Conservation (phyloP, 768 basidiomycete species). For the Omphalotus guepiniiformis region DNA sequence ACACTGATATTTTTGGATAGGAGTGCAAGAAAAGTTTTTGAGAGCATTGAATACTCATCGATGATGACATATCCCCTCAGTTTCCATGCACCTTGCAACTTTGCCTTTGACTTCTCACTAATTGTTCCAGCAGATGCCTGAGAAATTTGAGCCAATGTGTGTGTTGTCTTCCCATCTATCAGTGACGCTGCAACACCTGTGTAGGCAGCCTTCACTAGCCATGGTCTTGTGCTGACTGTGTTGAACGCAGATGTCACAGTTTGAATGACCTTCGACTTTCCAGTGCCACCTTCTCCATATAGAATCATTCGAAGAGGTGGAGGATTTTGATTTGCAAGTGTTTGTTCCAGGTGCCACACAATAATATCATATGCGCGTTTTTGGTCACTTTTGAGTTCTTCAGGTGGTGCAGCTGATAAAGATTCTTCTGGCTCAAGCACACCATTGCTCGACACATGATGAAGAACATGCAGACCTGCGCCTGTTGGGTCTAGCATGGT, state of each 20-base stretch:
- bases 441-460: neutral
- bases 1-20: slow-evolving; percentile 18
- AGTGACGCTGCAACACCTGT: slow-evolving; percentile 38
- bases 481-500: no score
- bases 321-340: slow-evolving; percentile 14
- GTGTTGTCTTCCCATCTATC: slow-evolving; percentile 32
- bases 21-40: slow-evolving; percentile 17
- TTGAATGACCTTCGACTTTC: slow-evolving; percentile 39
- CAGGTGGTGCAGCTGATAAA: neutral
- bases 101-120: neutral
- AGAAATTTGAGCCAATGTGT: slow-evolving; percentile 26
- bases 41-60: slow-evolving; percentile 40
- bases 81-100: slow-evolving; percentile 10
- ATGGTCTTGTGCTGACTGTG: neutral
- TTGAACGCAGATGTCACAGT: slow-evolving; percentile 32
- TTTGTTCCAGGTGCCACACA: slow-evolving; percentile 20
- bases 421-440: neutral
- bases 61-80: slow-evolving; percentile 25
- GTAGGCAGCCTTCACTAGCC: slow-evolving; percentile 31
- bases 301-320: slow-evolving; percentile 34
- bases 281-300: slow-evolving; percentile 38
- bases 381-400: slow-evolving; percentile 21
- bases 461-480: no score
- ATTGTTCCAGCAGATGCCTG: slow-evolving; percentile 3
- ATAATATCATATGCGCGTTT: slow-evolving; percentile 34